Base-by-base conservation (phyloP, 768 basidiomycete species). In the Lactifluus echinatus region DNA sequence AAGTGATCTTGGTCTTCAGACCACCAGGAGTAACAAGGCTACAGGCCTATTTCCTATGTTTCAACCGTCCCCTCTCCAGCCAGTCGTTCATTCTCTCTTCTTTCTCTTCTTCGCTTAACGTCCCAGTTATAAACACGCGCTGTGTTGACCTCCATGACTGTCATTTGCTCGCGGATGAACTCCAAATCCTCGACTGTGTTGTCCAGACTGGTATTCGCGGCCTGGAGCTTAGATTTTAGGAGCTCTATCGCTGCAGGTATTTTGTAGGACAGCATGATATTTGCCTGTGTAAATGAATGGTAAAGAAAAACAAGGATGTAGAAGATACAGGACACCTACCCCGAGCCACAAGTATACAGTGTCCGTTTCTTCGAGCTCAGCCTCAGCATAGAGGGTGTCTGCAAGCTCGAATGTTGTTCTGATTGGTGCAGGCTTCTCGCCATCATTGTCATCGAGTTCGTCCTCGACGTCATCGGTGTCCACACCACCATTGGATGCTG, bases 41-140 rank as follows among this genome's bases (percentile, higher is more conserved):
- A 17, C 36, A n/a, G 5, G 8, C 36, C 23, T 19, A 8, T 3
- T 28, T 15, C 31, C 29, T 61, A 53, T 39, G 47, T 24, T 26
- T 60, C 21, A 15, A 28, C 31, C 12, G n/a, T 15, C 2, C 8
- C 26, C 15, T 56, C 26, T 4, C 47, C 54, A 17, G 34, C 33
- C 17, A 28, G 14, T 21, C 36, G 50, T 8, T 60, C 57, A 11
- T 47, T 61, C 39, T 57, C 63, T 23, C 50, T 50, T 43, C 12
- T 51, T 46, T 85, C 85, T 68, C 89, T 73, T 68, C 92, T 75
- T 63, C 85, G 73, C 68, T 90, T 91, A 28, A 95, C 92, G 67
- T 95, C 93, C 87, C 89, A 94, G 67, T 98, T 99, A 68, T 95
- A 97, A 51, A 95, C 86, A 36, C 95, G 77, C 5, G 95, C 95